Evolutionary conservation across 2,329 filamentous ascomycete species (phyloP), one percentile per base, ranked within the genome.

Genomic region (Calonectria pauciramosa): DNA sequence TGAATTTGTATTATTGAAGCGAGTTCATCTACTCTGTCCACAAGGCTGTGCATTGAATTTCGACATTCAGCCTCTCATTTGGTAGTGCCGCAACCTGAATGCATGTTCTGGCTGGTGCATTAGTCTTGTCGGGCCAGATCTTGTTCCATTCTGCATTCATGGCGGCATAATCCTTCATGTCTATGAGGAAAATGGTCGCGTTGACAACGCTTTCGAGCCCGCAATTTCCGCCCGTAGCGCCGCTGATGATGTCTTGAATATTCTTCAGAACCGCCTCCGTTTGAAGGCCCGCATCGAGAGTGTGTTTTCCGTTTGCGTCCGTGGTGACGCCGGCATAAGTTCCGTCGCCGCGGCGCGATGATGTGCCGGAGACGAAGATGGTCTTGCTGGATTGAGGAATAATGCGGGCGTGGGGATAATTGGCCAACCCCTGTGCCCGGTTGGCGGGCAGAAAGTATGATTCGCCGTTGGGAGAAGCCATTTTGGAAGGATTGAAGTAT

Each of bases 121-220:
- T 60, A 23, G 70, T 34, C 41, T 41, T 41, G 30, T 68, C 65
- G 2, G 70, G 51, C 65, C 65, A 72, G 14, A 72, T 66, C 30
- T 72, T 72, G 70, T 72, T 68, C 70, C 70, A 72, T 44, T 72
- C 64, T n/a, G 54, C 52, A 52, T 72, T 72, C 70, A 72, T 72
- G 11, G 64, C 70, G 18, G 64, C 49, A 49, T 72, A 72, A 26
- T 36, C 65, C 36, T 38, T 49, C 64, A 72, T 68, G 54, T 72
- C 51, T 2, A 52, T 68, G 36, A 72, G 49, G 41, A 68, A 72
- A 26, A 72, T 30, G 13, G 65, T 60, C 30, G 70, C 70, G n/a
- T 72, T 66, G 16, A 72, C 54, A n/a, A 68, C 34, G 34, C 23
- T 63, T 26, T 63, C n/a, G 14, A 63, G 56, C 14, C 56, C 56